Percentiles rank a stretch among this genome's conserved stretches.
Conservation (phyloP, 306 rosid genomes). For the Comarum palustre region DNA sequence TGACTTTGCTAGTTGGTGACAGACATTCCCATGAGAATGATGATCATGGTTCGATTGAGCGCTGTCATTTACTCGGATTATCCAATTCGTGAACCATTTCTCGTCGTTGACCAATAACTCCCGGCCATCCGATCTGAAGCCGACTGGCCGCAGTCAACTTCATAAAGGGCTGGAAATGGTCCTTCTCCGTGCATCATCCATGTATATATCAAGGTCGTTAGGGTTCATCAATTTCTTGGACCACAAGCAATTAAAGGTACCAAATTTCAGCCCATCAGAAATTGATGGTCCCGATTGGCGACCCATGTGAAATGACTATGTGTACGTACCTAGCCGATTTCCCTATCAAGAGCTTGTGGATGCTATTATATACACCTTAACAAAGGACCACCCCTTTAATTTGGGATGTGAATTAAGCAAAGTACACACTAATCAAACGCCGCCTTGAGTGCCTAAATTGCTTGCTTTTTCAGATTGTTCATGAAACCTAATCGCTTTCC, state of each 20-base stretch:
- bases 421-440: neutral
- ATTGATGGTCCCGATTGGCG: conserved; percentile 42
- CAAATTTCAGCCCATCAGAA: conserved; percentile 21
- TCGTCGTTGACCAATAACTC: conserved; percentile 27
- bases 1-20: conserved; percentile 4
- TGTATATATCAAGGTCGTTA: conserved; percentile 35
- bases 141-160: conserved; percentile 26
- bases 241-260: conserved; percentile 44
- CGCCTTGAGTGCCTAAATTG: neutral
- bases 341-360: conserved; percentile 36
- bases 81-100: conserved; percentile 27
- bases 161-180: conserved; percentile 33
- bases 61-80: conserved; percentile 28
- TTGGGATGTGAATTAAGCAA: neutral
- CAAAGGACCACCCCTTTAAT: conserved; percentile 9
- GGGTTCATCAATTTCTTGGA: conserved; percentile 52
- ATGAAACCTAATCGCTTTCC: neutral
- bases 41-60: conserved; percentile 26
- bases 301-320: conserved; percentile 40
- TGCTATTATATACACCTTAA: conserved; percentile 15
- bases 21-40: conserved; percentile 40
- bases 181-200: conserved; percentile 22
- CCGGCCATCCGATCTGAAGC: conserved; percentile 30
- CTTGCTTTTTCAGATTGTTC: neutral
- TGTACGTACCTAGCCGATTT: conserved; percentile 26